Evolutionary conservation across 2,329 filamentous ascomycete genomes (phyloP).

Genomic region (Phyllosticta citriasiana): DNA sequence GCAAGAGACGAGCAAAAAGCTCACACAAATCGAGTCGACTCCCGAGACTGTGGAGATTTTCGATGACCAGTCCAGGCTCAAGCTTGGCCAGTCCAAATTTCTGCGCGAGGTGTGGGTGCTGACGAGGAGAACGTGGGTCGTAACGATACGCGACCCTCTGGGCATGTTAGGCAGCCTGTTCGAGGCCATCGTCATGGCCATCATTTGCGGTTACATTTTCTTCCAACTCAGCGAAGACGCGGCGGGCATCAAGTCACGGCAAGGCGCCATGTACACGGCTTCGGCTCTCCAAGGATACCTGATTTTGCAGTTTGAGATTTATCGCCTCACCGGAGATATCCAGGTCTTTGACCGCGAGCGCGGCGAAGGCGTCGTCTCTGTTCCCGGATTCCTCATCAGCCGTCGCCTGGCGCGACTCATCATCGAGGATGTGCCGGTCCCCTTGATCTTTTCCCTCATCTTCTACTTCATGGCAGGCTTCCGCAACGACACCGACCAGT

Average conservation of each 20-base stretch:
- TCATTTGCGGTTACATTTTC: constrained; percentile 59
- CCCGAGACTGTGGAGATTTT: not conserved
- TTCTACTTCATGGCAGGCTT: constrained; percentile 75
- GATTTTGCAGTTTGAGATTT: constrained; percentile 66
- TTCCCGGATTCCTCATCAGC: constrained; percentile 60
- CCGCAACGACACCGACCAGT: constrained; percentile 50
- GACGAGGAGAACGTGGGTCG: constrained; percentile 58
- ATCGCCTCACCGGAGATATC: constrained; percentile 65
- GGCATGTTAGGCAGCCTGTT: constrained; percentile 61
- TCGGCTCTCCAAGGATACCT: constrained; percentile 66
- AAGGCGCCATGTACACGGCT: constrained; percentile 64
- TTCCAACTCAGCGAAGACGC: constrained; percentile 54
- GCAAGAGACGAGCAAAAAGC: not conserved
- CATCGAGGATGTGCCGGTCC: constrained; percentile 64
- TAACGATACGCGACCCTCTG: constrained; percentile 67
- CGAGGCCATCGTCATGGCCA: constrained; percentile 60
- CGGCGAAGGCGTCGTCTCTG: constrained; percentile 60
- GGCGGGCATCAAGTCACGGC: constrained; percentile 61
- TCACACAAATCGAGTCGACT: not conserved
- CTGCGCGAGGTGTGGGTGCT: constrained; percentile 53
- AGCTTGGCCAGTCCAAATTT: not conserved
- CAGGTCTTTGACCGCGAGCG: constrained; percentile 66
- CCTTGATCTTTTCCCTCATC: constrained; percentile 58
- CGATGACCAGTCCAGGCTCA: not conserved
- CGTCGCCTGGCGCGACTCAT: constrained; percentile 57